A percentile compares a stretch with the other conserved stretches of the same genome.
phyloP scores from a whole-genome alignment of 2,329 filamentous ascomycete species.

The Phaeosphaeria sp. region DNA sequence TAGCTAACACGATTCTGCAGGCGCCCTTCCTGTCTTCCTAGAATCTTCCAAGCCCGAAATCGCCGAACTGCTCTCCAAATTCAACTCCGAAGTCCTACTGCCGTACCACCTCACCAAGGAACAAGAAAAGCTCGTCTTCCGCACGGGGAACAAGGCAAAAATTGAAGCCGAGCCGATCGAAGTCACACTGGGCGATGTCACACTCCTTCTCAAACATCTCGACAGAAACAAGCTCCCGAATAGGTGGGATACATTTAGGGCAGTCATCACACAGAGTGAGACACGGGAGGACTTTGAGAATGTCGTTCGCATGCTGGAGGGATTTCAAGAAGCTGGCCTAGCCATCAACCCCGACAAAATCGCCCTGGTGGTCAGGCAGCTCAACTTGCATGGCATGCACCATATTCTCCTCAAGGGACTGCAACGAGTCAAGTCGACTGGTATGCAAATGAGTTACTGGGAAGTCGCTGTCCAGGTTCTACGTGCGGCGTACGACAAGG shows the following conservation, averaged over 20 bases:
- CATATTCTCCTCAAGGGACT: constrained; percentile 40
- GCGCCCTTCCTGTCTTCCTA: constrained; percentile 51
- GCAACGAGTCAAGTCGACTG: constrained; percentile 34
- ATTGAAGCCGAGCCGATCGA: constrained; percentile 53
- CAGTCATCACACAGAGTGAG: constrained; percentile 23
- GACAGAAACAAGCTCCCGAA: constrained; percentile 28
- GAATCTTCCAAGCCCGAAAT: constrained; percentile 51
- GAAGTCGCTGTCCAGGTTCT: constrained; percentile 44
- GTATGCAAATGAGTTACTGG: constrained; percentile 26
- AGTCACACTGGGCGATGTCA: constrained; percentile 50
- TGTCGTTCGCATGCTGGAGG: constrained; percentile 40
- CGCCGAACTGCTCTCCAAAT: constrained; percentile 46
- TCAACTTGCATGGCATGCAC: constrained; percentile 28
- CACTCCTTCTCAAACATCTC: constrained; percentile 42
- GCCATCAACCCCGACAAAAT: constrained; percentile 14
- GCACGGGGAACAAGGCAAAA: constrained; percentile 47
- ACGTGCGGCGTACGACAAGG: constrained; percentile 43
- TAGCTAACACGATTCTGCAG: constrained; percentile 23
- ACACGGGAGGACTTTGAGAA: constrained; percentile 46
- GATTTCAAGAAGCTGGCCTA: constrained; percentile 36
- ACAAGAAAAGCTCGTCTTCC: constrained; percentile 54
- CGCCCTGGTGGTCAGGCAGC: constrained; percentile 26
- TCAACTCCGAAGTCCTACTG: constrained; percentile 55
- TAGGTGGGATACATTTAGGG: constrained; percentile 15
- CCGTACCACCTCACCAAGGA: constrained; percentile 51